Conservation (phyloP, 768 basidiomycete genomes). For the Gautieria morchelliformis region DNA sequence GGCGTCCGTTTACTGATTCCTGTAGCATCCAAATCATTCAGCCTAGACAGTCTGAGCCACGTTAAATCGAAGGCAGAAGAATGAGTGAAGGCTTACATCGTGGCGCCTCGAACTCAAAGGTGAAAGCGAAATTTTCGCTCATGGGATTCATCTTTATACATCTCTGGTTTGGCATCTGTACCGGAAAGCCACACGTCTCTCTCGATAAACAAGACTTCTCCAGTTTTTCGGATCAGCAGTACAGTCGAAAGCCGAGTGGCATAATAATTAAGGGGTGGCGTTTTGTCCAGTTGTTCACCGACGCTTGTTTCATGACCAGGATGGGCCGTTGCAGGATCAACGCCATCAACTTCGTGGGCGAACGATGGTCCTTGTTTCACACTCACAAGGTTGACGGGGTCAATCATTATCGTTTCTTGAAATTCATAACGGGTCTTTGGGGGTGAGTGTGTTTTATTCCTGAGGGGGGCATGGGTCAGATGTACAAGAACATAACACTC, state of each 20-base stretch:
- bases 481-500: not conserved
- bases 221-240: slow-evolving; percentile 50
- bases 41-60: too few species aligned
- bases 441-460: not conserved
- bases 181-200: slow-evolving; percentile 53
- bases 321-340: not conserved
- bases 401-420: slow-evolving; percentile 2
- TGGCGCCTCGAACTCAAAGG: not conserved
- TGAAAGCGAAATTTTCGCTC: slow-evolving; percentile 2
- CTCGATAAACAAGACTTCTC: slow-evolving; percentile 59
- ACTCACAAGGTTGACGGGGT: not conserved
- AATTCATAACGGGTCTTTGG: not conserved
- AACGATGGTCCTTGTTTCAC: not conserved
- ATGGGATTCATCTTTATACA: slow-evolving; percentile 1
- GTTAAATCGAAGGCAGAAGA: too few species aligned
- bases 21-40: too few species aligned
- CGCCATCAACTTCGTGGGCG: not conserved
- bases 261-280: slow-evolving; percentile 27
- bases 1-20: too few species aligned
- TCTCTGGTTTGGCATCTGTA: slow-evolving; percentile 28
- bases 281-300: not conserved
- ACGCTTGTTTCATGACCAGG: too few species aligned
- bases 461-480: not conserved
- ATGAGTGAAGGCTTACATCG: too few species aligned
- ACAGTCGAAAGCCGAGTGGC: slow-evolving; percentile 71